Evolutionary conservation across 2,329 filamentous ascomycete genomes (phyloP).

Genomic region (Pseudogymnoascus sp.): DNA sequence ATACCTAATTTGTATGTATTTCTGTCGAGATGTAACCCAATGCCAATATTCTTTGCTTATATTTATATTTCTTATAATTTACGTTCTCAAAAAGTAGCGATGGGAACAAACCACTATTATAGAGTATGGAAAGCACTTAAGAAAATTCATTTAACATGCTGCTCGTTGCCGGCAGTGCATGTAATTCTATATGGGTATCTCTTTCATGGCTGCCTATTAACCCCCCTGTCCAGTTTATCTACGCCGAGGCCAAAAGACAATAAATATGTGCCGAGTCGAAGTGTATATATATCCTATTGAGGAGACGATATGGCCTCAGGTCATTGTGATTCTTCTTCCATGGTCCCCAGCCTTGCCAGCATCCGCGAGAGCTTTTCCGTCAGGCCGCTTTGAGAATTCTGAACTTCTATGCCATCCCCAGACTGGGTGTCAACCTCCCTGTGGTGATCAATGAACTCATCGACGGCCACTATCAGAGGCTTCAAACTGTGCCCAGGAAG

Average conservation of each 20-base stretch:
- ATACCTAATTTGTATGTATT: not conserved
- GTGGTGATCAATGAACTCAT: constrained; percentile 56
- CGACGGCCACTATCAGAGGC: constrained; percentile 48
- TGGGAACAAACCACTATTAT: not conserved
- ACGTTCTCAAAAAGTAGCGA: not conserved
- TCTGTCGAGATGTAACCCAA: not conserved
- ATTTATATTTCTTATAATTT: not conserved
- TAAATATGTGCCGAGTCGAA: not conserved
- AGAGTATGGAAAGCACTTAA: not conserved
- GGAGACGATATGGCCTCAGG: not conserved
- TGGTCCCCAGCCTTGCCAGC: constrained; percentile 35
- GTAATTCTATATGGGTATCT: constrained; percentile 1
- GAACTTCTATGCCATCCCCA: constrained; percentile 39
- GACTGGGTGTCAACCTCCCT: constrained; percentile 46
- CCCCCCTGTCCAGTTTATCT: not conserved
- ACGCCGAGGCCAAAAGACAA: constrained; percentile 1
- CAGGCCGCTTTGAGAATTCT: constrained; percentile 39
- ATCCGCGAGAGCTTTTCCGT: constrained; percentile 46
- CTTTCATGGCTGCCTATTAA: not conserved
- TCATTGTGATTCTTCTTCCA: constrained; percentile 3
- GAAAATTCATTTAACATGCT: constrained; percentile 1
- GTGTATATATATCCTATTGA: constrained; percentile 3
- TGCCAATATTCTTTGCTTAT: not conserved
- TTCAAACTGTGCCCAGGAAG: constrained; percentile 42
- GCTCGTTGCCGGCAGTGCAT: not conserved